Conservation (phyloP, 2,329 filamentous ascomycete species). For the Herpotrichia juniperi region DNA sequence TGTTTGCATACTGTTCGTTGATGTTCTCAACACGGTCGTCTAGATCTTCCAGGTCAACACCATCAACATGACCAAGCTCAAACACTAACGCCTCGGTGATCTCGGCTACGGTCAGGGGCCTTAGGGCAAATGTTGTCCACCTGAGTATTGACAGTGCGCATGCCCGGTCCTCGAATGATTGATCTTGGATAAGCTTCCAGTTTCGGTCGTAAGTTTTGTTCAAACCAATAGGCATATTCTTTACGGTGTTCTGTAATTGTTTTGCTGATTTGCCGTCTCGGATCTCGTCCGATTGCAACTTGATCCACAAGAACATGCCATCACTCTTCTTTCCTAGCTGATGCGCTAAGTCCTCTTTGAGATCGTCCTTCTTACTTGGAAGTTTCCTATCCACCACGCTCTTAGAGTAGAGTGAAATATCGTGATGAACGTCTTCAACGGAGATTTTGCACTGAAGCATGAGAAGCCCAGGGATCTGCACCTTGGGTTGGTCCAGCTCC, state of each 20-base stretch:
- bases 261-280: not conserved
- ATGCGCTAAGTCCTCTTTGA: not conserved
- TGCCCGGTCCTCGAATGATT: conserved; percentile 11
- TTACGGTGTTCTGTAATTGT: conserved; percentile 27
- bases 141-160: conserved; percentile 37
- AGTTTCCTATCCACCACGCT: not conserved
- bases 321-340: not conserved
- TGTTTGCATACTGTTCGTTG: conserved; percentile 36
- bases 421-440: not conserved
- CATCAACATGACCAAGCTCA: conserved; percentile 12
- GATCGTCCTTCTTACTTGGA: not conserved
- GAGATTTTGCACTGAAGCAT: not conserved
- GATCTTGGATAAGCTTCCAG: conserved; percentile 31
- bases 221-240: conserved; percentile 33
- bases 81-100: conserved; percentile 32
- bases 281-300: not conserved
- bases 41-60: conserved; percentile 3
- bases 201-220: conserved; percentile 36
- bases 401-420: not conserved
- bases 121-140: conserved; percentile 32
- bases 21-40: conserved; percentile 32
- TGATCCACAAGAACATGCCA: not conserved
- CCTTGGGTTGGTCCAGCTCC: not conserved
- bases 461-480: not conserved
- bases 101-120: conserved; percentile 23